Base-by-base conservation (phyloP, 2,329 filamentous ascomycete genomes). In the Cercospora sp. region DNA sequence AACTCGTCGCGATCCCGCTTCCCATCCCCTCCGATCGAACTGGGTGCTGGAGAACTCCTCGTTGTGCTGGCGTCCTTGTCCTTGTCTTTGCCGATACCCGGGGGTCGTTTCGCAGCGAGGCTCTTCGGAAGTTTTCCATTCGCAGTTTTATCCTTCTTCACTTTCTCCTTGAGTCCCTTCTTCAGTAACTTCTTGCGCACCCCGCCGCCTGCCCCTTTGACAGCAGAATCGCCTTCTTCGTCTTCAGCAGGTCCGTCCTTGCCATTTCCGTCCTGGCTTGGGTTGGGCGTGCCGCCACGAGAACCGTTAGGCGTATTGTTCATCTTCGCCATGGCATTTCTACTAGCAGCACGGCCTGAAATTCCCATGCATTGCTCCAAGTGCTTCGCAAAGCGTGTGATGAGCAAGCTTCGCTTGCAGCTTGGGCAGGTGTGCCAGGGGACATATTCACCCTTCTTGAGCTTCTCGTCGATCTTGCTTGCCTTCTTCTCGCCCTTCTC, bases 321-420 rank as follows among this genome's bases (percentile, higher is more conserved):
- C 67, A 79, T 78, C 68, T 83, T 83, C 1, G 82, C 83, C 80
- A 83, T 82, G 33, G 83, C 83, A 66, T 83, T 82, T 51, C 83
- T 73, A 59, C 81, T 81, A 65, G 82, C 82, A 70, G 83, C 82
- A 12, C 87, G 79, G 1, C 86, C 86, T 20, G 82, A 84, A 30
- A 87, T 82, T 26, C 86, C 86, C 71, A 89, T 80, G 70, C 87
- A 89, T 69, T 87, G 86, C 71, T 89, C 87, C 64, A 89, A 74
- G 74, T 89, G 87, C 74, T 87, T 86, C 16, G 86, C 86, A 62
- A 88, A 86, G 59, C 86, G 81, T 28, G 85, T 88, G 71, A 88
- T 87, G 67, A 87, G 83, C 72, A 88, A 79, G 75, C 86, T 87
- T 31, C 87, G 83, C 70, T 87, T 87, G 74, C 87, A 89, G 70